Evolutionary conservation across 306 rosid genomes (phyloP).

Genomic region (apple (Malus domestica)): DNA sequence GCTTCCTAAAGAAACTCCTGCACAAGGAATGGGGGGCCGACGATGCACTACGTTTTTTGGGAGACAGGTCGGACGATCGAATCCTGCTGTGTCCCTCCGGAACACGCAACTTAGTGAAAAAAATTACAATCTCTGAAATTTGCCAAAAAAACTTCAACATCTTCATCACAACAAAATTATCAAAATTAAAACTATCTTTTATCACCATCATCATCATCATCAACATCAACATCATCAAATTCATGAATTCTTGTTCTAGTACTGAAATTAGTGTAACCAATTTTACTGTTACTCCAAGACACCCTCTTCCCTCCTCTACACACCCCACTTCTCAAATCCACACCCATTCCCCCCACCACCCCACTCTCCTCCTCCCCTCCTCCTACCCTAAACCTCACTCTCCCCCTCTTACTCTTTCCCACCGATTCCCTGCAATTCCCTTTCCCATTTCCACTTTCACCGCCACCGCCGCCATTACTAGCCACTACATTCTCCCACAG

Average conservation of each 20-base stretch:
- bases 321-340: slow-evolving; percentile 28
- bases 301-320: slow-evolving; percentile 44
- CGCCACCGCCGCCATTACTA: neutral
- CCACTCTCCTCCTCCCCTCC: slow-evolving; percentile 4
- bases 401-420: slow-evolving; percentile 25
- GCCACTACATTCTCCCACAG: slow-evolving; percentile 46
- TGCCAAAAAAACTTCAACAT: no score
- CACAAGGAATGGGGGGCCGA: no score
- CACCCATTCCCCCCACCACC: slow-evolving; percentile 13
- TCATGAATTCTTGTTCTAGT: neutral
- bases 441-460: neutral
- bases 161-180: no score
- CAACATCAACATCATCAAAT: neutral
- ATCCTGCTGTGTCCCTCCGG: no score
- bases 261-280: neutral
- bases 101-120: no score
- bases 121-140: no score
- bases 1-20: no score
- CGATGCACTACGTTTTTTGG: no score
- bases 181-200: no score
- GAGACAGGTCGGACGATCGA: no score
- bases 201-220: no score
- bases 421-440: neutral
- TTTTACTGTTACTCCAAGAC: slow-evolving; percentile 11
- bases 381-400: slow-evolving; percentile 50